phyloP scores from a whole-genome alignment of 495 filamentous ascomycete genomes.

The Aspergillus cavernicola region DNA sequence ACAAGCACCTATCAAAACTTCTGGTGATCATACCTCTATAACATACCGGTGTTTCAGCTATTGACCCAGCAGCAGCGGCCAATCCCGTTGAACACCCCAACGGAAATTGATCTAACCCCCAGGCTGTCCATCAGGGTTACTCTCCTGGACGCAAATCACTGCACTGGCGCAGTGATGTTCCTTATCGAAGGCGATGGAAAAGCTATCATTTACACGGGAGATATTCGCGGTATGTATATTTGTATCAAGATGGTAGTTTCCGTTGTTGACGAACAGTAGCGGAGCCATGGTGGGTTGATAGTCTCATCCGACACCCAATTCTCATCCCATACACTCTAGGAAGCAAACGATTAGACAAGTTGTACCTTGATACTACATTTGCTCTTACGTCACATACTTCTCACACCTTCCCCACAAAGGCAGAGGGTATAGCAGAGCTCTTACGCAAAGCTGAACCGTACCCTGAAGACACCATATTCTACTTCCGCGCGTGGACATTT shows the following conservation, averaged over 20 bases:
- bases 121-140: conserved; percentile 70
- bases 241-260: neutral
- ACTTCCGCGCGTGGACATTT: conserved; percentile 90
- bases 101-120: conserved; percentile 67
- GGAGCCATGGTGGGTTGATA: conserved; percentile 65
- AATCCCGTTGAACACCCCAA: conserved; percentile 80
- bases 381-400: conserved; percentile 44
- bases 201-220: conserved; percentile 86
- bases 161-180: conserved; percentile 90
- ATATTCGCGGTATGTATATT: conserved; percentile 64
- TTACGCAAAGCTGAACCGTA: conserved; percentile 65
- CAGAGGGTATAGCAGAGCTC: conserved; percentile 72
- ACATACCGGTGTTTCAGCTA: neutral
- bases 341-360: conserved; percentile 61
- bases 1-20: conserved; percentile 69
- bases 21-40: conserved; percentile 38
- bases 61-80: conserved; percentile 53
- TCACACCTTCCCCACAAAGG: conserved; percentile 53
- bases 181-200: conserved; percentile 75
- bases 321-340: conserved; percentile 72
- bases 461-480: conserved; percentile 72
- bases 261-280: conserved; percentile 30
- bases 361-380: conserved; percentile 90
- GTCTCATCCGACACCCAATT: conserved; percentile 64
- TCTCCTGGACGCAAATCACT: conserved; percentile 90